Evolutionary conservation across 1,139 yeast species (phyloP).

Genomic region (Wickerhamomyces sp.): DNA sequence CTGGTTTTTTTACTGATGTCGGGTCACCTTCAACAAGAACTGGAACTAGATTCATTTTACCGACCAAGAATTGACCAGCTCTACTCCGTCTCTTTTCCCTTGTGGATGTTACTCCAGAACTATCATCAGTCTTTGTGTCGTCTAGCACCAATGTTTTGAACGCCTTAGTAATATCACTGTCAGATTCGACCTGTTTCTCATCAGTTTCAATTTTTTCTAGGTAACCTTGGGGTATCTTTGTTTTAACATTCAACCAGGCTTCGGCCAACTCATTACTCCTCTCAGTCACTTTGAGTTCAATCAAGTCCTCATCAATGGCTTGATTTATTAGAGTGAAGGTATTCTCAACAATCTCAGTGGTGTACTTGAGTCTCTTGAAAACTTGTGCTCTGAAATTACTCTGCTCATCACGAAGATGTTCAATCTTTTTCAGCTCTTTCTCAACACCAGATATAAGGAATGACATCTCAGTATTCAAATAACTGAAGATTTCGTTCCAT

Average conservation of each 20-base stretch:
- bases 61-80: constrained; percentile 32
- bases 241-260: constrained; percentile 29
- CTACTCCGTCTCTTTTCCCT: constrained; percentile 21
- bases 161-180: constrained; percentile 12
- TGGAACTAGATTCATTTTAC: constrained; percentile 35
- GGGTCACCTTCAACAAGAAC: constrained; percentile 34
- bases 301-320: constrained; percentile 33
- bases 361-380: constrained; percentile 21
- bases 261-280: constrained; percentile 29
- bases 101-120: constrained; percentile 2
- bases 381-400: constrained; percentile 21
- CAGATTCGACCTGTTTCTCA: constrained; percentile 2
- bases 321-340: constrained; percentile 34
- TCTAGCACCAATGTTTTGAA: constrained; percentile 21
- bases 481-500: constrained; percentile 51
- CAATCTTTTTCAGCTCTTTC: constrained; percentile 24
- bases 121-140: constrained; percentile 4
- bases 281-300: constrained; percentile 28
- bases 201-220: constrained; percentile 13
- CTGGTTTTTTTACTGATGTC: constrained; percentile 27
- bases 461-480: constrained; percentile 37
- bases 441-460: constrained; percentile 29
- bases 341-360: constrained; percentile 25
- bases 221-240: constrained; percentile 22
- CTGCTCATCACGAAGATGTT: constrained; percentile 4